Evolutionary conservation across 108 stramenopile species (phyloP).

Genomic region (Cyclostephanos tholiformis): DNA sequence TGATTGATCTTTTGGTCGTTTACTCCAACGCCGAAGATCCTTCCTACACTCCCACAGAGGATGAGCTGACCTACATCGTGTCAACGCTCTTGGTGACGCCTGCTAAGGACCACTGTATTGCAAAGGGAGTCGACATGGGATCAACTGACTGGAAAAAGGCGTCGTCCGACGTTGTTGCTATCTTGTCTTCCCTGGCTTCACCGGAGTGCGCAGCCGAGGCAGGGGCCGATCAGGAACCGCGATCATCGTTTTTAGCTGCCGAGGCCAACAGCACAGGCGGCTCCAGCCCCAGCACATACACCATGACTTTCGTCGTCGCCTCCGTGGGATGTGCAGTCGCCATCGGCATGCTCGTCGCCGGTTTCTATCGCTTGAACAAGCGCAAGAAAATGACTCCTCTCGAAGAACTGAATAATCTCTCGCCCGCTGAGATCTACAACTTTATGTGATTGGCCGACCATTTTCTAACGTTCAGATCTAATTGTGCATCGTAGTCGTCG

Average conservation of each 20-base stretch:
- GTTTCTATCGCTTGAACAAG: slow-evolving; percentile 2
- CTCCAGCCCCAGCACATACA: background rate
- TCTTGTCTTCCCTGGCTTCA: background rate
- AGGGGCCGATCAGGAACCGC: background rate
- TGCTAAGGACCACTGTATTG: background rate
- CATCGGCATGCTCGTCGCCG: slow-evolving; percentile 8
- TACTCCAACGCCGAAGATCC: background rate
- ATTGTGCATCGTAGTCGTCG: too few relatives aligned
- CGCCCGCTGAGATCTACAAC: background rate
- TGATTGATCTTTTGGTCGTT: slow-evolving; percentile 12
- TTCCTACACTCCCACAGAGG: background rate
- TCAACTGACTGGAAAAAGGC: background rate
- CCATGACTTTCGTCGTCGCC: background rate
- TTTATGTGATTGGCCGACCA: background rate
- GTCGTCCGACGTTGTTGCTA: background rate
- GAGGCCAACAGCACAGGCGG: background rate
- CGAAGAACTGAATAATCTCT: slow-evolving; percentile 3
- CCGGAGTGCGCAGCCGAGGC: background rate
- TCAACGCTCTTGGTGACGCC: background rate
- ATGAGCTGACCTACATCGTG: background rate
- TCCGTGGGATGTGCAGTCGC: slow-evolving; percentile 6
- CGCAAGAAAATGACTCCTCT: background rate
- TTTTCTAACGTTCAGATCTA: too few relatives aligned
- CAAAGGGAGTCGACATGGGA: background rate
- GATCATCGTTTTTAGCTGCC: background rate